Conservation (phyloP, 129 eudicot species). For the Centella asiatica region DNA sequence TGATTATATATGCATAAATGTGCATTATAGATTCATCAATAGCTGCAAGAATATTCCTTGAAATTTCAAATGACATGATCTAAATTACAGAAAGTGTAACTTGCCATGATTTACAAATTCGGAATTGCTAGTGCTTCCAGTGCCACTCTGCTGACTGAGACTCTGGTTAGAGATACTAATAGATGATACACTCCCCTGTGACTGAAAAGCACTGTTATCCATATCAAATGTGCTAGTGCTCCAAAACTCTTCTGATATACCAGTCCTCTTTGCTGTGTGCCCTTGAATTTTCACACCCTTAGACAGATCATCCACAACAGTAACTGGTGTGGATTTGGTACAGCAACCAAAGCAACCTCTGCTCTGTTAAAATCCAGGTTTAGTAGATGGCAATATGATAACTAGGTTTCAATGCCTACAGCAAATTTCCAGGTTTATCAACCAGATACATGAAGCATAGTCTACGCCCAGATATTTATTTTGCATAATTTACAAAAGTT, state of each 20-base stretch:
- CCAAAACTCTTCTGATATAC: slow-evolving; percentile 71
- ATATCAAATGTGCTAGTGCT: slow-evolving; percentile 66
- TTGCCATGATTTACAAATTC: slow-evolving; percentile 72
- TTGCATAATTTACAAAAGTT: neutral
- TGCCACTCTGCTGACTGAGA: slow-evolving; percentile 34
- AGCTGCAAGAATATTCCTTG: neutral
- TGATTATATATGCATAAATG: no score
- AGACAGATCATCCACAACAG: slow-evolving; percentile 47
- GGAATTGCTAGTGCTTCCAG: slow-evolving; percentile 27
- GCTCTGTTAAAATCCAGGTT: slow-evolving; percentile 56
- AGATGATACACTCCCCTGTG: slow-evolving; percentile 63
- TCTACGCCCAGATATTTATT: no score
- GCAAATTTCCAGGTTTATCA: no score
- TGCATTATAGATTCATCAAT: neutral
- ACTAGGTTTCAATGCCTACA: neutral
- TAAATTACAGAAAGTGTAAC: slow-evolving; percentile 5
- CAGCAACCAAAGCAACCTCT: slow-evolving; percentile 76
- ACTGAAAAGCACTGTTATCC: slow-evolving; percentile 41
- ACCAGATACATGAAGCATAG: neutral
- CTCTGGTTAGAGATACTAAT: slow-evolving; percentile 51
- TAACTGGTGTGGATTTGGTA: slow-evolving; percentile 37
- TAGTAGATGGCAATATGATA: slow-evolving; percentile 19
- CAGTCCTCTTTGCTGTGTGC: slow-evolving; percentile 31
- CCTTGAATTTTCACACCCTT: slow-evolving; percentile 49
- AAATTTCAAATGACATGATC: neutral